Evolutionary conservation across 2,329 filamentous ascomycete species (phyloP).

Genomic region (Nectriaceae sp.): DNA sequence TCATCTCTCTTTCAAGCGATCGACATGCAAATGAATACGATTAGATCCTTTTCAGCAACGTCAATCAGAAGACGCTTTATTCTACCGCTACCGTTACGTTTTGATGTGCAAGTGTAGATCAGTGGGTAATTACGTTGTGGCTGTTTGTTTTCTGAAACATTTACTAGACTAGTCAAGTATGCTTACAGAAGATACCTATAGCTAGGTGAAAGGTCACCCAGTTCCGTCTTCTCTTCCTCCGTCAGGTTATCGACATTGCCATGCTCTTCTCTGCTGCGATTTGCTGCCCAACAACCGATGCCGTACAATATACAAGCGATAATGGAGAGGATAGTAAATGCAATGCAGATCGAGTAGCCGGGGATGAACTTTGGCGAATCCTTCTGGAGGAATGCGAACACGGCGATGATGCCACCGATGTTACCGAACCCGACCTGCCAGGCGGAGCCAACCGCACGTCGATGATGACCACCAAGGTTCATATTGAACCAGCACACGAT

Average conservation of each 20-base stretch:
- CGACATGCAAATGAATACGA: too few relatives aligned
- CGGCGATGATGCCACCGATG: slow-evolving; percentile 76
- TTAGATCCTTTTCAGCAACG: too few relatives aligned
- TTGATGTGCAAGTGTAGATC: too few relatives aligned
- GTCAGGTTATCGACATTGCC: slow-evolving; percentile 51
- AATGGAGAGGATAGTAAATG: slow-evolving; percentile 70
- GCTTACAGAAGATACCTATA: slow-evolving; percentile 59
- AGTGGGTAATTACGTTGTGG: too few relatives aligned
- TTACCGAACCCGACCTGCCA: slow-evolving; percentile 82
- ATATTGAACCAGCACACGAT: slow-evolving; percentile 83
- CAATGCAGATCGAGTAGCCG: slow-evolving; percentile 77
- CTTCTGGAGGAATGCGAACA: slow-evolving; percentile 65
- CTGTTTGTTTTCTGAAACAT: slow-evolving; percentile 6
- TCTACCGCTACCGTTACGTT: too few relatives aligned
- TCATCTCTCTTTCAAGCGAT: too few relatives aligned
- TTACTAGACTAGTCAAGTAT: too few relatives aligned
- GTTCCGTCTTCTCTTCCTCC: slow-evolving; percentile 61
- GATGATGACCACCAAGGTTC: slow-evolving; percentile 74
- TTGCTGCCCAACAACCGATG: slow-evolving; percentile 58
- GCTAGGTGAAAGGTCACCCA: slow-evolving; percentile 61
- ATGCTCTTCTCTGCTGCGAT: slow-evolving; percentile 57
- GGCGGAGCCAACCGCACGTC: slow-evolving; percentile 69
- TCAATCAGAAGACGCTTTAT: too few relatives aligned
- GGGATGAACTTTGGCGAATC: slow-evolving; percentile 70
- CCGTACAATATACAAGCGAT: slow-evolving; percentile 63